Evolutionary conservation across 257 asterid genomes (phyloP).

Genomic region (Euphrasia confusa): DNA sequence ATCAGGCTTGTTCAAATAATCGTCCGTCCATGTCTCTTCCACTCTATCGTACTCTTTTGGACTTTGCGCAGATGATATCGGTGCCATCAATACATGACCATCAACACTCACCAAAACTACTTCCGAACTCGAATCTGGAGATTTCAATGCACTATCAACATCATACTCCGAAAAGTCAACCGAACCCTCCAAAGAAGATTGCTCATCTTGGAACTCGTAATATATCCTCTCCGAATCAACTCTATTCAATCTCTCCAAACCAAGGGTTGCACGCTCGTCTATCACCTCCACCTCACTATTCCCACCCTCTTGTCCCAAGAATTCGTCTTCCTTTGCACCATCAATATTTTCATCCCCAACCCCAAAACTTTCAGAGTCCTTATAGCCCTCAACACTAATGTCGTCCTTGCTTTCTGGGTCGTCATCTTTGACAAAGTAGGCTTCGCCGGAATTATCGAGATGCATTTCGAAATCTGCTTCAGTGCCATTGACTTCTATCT

Average conservation of each 20-base stretch:
- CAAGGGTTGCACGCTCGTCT: slow-evolving; percentile 65
- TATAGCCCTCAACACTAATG: slow-evolving; percentile 20
- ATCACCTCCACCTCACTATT: slow-evolving; percentile 35
- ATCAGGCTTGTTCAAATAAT: slow-evolving; percentile 39
- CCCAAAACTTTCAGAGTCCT: slow-evolving; percentile 25
- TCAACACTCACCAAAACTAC: slow-evolving; percentile 91
- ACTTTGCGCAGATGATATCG: slow-evolving; percentile 63
- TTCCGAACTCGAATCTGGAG: slow-evolving; percentile 59
- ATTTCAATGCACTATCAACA: slow-evolving; percentile 51
- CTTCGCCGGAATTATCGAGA: slow-evolving; percentile 86
- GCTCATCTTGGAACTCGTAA: slow-evolving; percentile 77
- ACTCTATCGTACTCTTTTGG: slow-evolving; percentile 40
- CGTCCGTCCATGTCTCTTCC: slow-evolving; percentile 44
- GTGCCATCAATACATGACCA: slow-evolving; percentile 85
- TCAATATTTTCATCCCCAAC: slow-evolving; percentile 7
- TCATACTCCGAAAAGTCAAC: slow-evolving; percentile 62
- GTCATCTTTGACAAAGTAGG: slow-evolving; percentile 70
- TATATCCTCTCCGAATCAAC: slow-evolving; percentile 58
- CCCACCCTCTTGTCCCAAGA: no score
- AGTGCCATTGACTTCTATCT: slow-evolving; percentile 77
- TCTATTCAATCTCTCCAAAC: slow-evolving; percentile 64
- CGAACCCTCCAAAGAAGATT: slow-evolving; percentile 60
- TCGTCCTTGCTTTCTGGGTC: slow-evolving; percentile 24
- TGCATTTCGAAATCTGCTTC: slow-evolving; percentile 76
- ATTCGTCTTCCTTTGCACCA: slow-evolving; percentile 28